Evolutionary conservation across 192 early-diverging fungal genomes (phyloP).

Genomic region (Mortierella hygrophila): DNA sequence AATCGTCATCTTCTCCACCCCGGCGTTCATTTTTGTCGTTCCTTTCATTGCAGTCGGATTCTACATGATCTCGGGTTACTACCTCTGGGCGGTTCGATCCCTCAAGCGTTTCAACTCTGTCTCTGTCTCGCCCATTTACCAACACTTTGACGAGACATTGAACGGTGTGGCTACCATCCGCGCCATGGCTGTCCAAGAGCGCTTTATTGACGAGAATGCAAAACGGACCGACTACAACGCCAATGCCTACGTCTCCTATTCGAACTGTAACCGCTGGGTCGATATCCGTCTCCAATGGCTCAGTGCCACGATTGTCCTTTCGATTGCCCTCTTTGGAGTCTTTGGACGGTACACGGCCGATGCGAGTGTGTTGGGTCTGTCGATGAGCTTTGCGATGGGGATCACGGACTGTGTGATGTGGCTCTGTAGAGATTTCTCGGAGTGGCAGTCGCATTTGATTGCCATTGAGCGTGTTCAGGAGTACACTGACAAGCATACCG

Average conservation of each 20-base stretch:
- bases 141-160: conserved; percentile 47
- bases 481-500: conserved; percentile 84
- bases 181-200: conserved; percentile 33
- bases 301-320: conserved; percentile 74
- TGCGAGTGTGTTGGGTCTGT: conserved; percentile 83
- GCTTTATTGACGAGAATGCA: conserved; percentile 35
- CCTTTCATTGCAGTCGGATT: conserved; percentile 19
- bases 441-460: conserved; percentile 86
- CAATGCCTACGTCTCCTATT: conserved; percentile 24
- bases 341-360: conserved; percentile 61
- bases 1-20: conserved; percentile 57
- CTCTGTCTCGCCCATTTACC: conserved; percentile 39
- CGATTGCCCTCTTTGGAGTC: conserved; percentile 71
- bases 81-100: conserved; percentile 41
- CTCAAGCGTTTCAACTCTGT: conserved; percentile 61
- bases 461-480: conserved; percentile 88
- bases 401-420: conserved; percentile 83
- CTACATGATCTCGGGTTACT: conserved; percentile 24
- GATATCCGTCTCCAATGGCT: conserved; percentile 77
- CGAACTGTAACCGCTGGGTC: conserved; percentile 82
- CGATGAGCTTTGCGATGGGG: conserved; percentile 81
- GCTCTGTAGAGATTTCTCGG: conserved; percentile 77
- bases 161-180: conserved; percentile 45
- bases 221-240: conserved; percentile 71
- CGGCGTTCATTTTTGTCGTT: conserved; percentile 24